Evolutionary conservation across 1,284 basidiomycete species (phyloP).

Genomic region (Ustilago loliicola): DNA sequence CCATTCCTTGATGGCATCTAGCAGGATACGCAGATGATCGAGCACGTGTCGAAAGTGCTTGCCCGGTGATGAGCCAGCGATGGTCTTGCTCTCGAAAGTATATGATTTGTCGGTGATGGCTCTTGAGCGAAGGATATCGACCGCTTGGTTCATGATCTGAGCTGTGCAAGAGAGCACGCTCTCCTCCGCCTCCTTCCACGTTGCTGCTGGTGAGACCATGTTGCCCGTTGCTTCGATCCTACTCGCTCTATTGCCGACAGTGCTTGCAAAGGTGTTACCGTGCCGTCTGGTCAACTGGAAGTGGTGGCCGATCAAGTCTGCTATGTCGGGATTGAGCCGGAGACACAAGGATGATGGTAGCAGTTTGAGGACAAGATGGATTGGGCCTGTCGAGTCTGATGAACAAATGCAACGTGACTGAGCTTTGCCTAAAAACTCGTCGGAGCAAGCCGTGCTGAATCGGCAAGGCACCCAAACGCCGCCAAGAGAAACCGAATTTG

Average conservation of each 20-base stretch:
- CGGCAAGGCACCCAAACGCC: background rate
- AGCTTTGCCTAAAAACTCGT: background rate
- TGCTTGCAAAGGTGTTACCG: background rate
- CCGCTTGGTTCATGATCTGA: conserved; percentile 60
- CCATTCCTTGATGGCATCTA: conserved; percentile 52
- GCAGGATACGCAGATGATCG: conserved; percentile 58
- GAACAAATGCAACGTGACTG: background rate
- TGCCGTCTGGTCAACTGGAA: background rate
- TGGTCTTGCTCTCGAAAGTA: conserved; percentile 43
- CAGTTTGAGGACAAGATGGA: background rate
- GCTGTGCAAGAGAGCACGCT: conserved; percentile 53
- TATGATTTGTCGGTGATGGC: conserved; percentile 44
- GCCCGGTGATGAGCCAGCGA: conserved; percentile 56
- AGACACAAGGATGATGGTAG: background rate
- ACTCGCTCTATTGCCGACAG: background rate
- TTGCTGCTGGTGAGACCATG: conserved; percentile 23
- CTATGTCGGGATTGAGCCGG: too few species aligned
- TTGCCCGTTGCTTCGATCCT: background rate
- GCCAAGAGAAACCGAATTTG: background rate
- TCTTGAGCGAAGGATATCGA: conserved; percentile 45
- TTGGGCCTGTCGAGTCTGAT: background rate
- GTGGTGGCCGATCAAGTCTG: background rate
- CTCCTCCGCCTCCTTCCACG: conserved; percentile 50
- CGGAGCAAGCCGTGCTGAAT: conserved; percentile 4
- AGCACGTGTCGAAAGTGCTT: conserved; percentile 64